Base-by-base conservation (phyloP, 345 rosid genomes). In the Euphorbia pulcherrima region DNA sequence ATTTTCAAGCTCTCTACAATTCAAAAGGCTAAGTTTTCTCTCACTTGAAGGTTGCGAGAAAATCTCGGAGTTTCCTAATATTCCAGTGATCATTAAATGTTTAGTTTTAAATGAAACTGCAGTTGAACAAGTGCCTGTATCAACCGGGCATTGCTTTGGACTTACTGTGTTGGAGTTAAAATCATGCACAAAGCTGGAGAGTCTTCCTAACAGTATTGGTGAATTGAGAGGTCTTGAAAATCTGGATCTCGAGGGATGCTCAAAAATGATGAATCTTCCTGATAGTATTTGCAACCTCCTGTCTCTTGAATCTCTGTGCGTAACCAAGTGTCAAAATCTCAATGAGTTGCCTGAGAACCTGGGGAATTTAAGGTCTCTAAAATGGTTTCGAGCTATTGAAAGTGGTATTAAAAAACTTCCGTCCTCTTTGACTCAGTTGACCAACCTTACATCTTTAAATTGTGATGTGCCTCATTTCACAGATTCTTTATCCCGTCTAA, bases 211-310 rank as follows among this genome's bases (percentile, higher is more conserved):
- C 18, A 33, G 44, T 27, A 59, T 59, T 59, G 62, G 40, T n/a
- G 24, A 59, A 20, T 69, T 77, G 78, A 60, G 72, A 64, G 67
- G 76, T 63, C 79, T 77, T n/a, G 13, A 40, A 54, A 10, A 8
- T 13, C 51, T 82, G 18, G 16, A 16, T 29, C 52, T 82, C 27
- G 23, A 16, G 6, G 64, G 68, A 17, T 79, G 83, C 69, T 72
- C 51, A 35, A 47, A 54, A 57, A 71, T 82, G 37, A 72, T 67
- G 56, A 74, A 54, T 74, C 73, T 79, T 48, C 83, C 81, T 16
- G 77, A 71, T 37, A 57, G 70, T 28, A 33, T 75, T 11, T 72
- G 69, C 26, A 40, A 20, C 14, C 74, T 81, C 46, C 13, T 14
- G 10, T 29, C 21, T 28, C 40, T 58, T 14, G 6, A 29, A 58